These are phyloP conservation scores for Tylopilus orsonianus DNA, from an alignment of 1,284 basidiomycete species.

Conservation along the genomic window DNA sequence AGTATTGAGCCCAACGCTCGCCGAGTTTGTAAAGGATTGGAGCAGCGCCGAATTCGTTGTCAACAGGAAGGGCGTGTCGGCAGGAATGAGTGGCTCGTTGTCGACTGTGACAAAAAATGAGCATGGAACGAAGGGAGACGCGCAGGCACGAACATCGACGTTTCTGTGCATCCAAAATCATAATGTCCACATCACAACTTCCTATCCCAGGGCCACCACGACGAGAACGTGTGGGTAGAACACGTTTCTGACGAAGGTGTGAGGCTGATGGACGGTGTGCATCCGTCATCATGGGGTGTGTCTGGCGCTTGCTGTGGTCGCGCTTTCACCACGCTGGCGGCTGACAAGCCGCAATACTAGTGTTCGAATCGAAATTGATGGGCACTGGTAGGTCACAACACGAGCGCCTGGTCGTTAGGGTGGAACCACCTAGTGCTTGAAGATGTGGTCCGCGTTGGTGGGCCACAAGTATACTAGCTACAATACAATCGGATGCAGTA, in stretches of 20 bases:
- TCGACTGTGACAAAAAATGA: constrained; percentile 52
- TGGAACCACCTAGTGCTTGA: constrained; percentile 2
- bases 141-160: constrained; percentile 63
- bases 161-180: constrained; percentile 81
- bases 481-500: background rate
- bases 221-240: constrained; percentile 75
- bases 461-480: background rate
- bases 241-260: constrained; percentile 60
- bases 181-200: constrained; percentile 72
- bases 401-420: constrained; percentile 11
- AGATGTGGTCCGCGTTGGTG: constrained; percentile 13
- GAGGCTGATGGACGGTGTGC: constrained; percentile 19
- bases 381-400: background rate
- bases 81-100: constrained; percentile 67
- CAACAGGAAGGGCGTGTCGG: constrained; percentile 61
- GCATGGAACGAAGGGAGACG: constrained; percentile 12
- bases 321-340: constrained; percentile 7
- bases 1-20: constrained; percentile 49
- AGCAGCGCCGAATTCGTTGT: constrained; percentile 61
- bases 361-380: constrained; percentile 4
- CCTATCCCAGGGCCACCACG: constrained; percentile 78
- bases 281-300: constrained; percentile 30
- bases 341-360: constrained; percentile 3
- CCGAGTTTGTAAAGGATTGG: constrained; percentile 36
- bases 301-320: constrained; percentile 13